Percentiles rank a stretch among this genome's conserved stretches.
Conservation (phyloP, 257 asterid species). For the Lycium barbarum region DNA sequence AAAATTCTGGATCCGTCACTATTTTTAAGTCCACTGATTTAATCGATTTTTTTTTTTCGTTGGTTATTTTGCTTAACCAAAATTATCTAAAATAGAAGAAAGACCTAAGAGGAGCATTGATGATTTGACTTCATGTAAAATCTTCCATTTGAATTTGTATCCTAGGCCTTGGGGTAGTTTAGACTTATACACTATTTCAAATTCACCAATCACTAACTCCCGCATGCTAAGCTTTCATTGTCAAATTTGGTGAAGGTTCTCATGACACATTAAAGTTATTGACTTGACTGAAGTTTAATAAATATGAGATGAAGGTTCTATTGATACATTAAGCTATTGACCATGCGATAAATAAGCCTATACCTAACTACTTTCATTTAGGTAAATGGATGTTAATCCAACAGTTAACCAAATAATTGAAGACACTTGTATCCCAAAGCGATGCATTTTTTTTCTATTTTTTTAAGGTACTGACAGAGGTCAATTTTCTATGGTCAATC, state of each 20-base stretch:
- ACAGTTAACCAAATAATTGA: neutral
- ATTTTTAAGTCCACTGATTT: too few relatives aligned
- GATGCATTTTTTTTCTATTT: neutral
- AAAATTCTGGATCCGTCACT: too few relatives aligned
- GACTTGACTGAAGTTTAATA: neutral
- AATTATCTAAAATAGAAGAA: too few relatives aligned
- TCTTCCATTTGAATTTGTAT: neutral
- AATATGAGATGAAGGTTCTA: neutral
- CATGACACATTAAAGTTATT: neutral
- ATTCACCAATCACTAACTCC: neutral
- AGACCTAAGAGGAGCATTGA: neutral
- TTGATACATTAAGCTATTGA: neutral
- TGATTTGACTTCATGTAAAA: neutral
- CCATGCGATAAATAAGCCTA: neutral
- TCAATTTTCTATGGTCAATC: neutral
- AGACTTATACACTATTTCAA: neutral
- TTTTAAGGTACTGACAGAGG: neutral
- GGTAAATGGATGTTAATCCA: neutral
- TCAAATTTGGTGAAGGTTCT: neutral
- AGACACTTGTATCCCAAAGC: neutral
- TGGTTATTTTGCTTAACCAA: neutral
- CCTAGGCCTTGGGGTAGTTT: neutral
- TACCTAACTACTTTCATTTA: neutral
- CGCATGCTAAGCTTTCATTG: slow-evolving; percentile 6
- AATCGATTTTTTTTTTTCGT: too few relatives aligned